Conservation (phyloP, 768 basidiomycete genomes). For the Cyclocybe aegerita region DNA sequence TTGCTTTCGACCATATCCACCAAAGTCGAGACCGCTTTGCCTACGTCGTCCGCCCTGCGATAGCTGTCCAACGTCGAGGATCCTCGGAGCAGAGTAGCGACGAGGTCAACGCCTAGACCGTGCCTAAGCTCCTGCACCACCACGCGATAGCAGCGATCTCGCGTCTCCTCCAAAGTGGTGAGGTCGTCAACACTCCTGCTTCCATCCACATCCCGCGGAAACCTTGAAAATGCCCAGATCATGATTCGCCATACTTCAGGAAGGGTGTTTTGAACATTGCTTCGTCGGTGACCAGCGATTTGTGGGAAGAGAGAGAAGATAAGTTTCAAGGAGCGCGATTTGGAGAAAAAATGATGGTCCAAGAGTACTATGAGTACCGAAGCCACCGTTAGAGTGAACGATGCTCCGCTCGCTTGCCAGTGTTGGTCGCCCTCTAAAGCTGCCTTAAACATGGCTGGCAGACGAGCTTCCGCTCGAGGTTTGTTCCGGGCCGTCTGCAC, state of each 20-base stretch:
- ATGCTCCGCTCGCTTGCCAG: constrained; percentile 8
- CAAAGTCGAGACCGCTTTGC: constrained; percentile 13
- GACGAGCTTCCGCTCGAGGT: background rate
- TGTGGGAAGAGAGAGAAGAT: constrained; percentile 9
- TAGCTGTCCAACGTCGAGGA: background rate
- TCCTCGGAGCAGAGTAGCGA: constrained; percentile 33
- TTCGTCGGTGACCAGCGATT: constrained; percentile 3
- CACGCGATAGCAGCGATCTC: constrained; percentile 37
- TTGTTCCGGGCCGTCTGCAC: constrained; percentile 13
- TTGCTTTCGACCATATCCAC: constrained; percentile 8
- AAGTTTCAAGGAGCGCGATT: constrained; percentile 12
- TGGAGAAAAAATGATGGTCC: constrained; percentile 16
- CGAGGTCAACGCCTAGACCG: constrained; percentile 43
- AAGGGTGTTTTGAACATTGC: constrained; percentile 7
- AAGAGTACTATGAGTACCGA: too few species aligned
- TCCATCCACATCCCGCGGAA: constrained; percentile 23
- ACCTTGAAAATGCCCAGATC: constrained; percentile 52
- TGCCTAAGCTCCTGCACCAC: constrained; percentile 46
- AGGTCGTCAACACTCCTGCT: constrained; percentile 16
- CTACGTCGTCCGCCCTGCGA: constrained; percentile 10
- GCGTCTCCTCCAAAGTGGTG: constrained; percentile 11
- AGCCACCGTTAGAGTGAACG: background rate
- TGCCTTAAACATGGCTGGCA: constrained; percentile 6
- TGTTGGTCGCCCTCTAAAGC: constrained; percentile 7
- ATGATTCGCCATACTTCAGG: constrained; percentile 48